These are phyloP conservation scores for Avena eriantha DNA, from an alignment of 176 grass and related monocot genomes.

Conservation along the genomic window DNA sequence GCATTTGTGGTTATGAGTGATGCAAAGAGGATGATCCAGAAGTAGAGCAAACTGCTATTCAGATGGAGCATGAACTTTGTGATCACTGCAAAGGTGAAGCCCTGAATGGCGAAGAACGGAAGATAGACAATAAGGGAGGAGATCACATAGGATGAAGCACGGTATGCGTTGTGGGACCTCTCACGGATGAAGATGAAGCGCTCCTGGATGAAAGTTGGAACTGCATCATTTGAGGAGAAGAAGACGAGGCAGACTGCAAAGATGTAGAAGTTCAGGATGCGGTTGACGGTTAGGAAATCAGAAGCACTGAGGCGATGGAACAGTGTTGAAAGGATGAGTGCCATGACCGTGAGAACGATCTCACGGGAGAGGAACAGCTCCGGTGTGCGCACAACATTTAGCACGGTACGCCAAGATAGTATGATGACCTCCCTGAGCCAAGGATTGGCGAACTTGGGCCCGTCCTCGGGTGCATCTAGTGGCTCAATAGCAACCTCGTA, in stretches of 20 bases:
- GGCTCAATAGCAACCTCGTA: constrained; percentile 51
- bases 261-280: constrained; percentile 81
- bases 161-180: constrained; percentile 84
- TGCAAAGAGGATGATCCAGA: constrained; percentile 68
- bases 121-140: constrained; percentile 76
- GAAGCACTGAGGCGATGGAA: constrained; percentile 57
- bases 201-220: constrained; percentile 86
- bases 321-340: constrained; percentile 64
- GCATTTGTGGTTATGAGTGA: constrained; percentile 82
- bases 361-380: constrained; percentile 72
- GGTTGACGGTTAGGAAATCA: constrained; percentile 55
- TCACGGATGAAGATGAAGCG: constrained; percentile 91
- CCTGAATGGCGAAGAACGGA: constrained; percentile 68
- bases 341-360: constrained; percentile 70
- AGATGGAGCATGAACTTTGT: constrained; percentile 73
- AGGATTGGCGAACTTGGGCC: constrained; percentile 70
- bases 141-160: constrained; percentile 81
- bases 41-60: constrained; percentile 58
- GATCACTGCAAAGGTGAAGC: constrained; percentile 72
- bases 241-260: constrained; percentile 78
- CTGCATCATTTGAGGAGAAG: constrained; percentile 81
- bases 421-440: constrained; percentile 66
- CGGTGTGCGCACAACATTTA: constrained; percentile 70
- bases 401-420: constrained; percentile 63
- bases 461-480: constrained; percentile 45